Evolutionary conservation across 805 yeast species (phyloP).

Genomic region (Saturnispora besseyi): DNA sequence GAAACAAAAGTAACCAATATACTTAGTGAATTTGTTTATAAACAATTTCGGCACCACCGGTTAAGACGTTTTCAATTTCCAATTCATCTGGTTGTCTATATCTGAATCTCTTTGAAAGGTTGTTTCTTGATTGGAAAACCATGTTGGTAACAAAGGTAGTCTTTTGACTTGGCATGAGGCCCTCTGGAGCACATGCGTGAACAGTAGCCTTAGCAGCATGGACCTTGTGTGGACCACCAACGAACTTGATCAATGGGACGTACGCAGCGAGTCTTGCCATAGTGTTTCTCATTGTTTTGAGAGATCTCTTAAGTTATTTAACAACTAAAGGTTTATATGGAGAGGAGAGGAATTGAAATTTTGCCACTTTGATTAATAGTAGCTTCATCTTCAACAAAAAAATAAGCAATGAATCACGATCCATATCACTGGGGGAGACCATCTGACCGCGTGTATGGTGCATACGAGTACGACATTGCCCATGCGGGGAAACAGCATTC

Average conservation of each 20-base stretch:
- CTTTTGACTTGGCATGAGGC: slow-evolving; percentile 20
- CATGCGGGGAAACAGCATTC: slow-evolving; percentile 32
- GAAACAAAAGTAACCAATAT: no score
- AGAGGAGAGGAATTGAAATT: background rate
- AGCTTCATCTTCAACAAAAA: background rate
- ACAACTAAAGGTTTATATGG: background rate
- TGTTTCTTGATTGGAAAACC: slow-evolving; percentile 42
- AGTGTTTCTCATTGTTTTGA: slow-evolving; percentile 23
- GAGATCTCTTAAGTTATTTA: background rate
- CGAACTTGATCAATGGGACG: slow-evolving; percentile 73
- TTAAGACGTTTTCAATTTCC: slow-evolving; percentile 69
- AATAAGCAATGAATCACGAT: slow-evolving; percentile 74
- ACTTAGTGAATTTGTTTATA: slow-evolving; percentile 25
- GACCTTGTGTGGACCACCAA: slow-evolving; percentile 67
- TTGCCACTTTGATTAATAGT: background rate
- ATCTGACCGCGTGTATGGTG: slow-evolving; percentile 69
- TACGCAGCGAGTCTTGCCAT: slow-evolving; percentile 29
- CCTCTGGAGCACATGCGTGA: slow-evolving; percentile 34
- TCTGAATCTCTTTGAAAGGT: slow-evolving; percentile 69
- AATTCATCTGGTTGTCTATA: slow-evolving; percentile 49
- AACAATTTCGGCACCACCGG: slow-evolving; percentile 73
- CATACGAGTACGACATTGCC: slow-evolving; percentile 67
- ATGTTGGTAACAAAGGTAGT: slow-evolving; percentile 10
- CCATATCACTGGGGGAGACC: slow-evolving; percentile 97
- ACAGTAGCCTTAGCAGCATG: slow-evolving; percentile 12